Percentiles rank a stretch among this genome's conserved stretches.
These are phyloP conservation scores for bread wheat (Triticum aestivum) DNA, from an alignment of 176 grass and related monocot species.

Conservation along the genomic window DNA sequence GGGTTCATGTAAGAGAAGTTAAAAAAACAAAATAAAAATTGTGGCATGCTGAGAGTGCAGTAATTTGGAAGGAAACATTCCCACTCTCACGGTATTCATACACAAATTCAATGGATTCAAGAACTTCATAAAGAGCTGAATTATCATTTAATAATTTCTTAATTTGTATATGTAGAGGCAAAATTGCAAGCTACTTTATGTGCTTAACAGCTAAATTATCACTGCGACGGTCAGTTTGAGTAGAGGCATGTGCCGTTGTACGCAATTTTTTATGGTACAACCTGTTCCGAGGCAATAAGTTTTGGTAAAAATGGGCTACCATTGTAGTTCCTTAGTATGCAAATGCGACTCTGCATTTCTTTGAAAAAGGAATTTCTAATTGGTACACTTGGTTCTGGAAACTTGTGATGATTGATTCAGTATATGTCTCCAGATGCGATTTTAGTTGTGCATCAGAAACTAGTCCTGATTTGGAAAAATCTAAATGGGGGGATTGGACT, in stretches of 20 bases:
- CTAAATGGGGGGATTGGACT: background rate
- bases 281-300: background rate
- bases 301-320: background rate
- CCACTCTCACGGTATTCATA: background rate
- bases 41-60: background rate
- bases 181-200: background rate
- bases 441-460: slow-evolving; percentile 15
- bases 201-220: background rate
- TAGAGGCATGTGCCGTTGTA: background rate
- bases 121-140: slow-evolving; percentile 1
- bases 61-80: background rate
- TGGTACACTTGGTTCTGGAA: slow-evolving; percentile 1
- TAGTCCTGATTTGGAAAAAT: slow-evolving; percentile 28
- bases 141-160: background rate
- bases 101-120: background rate
- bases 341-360: background rate
- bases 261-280: background rate
- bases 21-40: background rate
- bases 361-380: background rate
- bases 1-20: background rate
- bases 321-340: background rate
- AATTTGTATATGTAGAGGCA: background rate
- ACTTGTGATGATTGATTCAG: background rate
- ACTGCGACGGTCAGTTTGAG: background rate
- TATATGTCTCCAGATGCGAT: background rate